Base-by-base conservation (phyloP, 2,329 filamentous ascomycete species). In the Orbilia ellipsospora region DNA sequence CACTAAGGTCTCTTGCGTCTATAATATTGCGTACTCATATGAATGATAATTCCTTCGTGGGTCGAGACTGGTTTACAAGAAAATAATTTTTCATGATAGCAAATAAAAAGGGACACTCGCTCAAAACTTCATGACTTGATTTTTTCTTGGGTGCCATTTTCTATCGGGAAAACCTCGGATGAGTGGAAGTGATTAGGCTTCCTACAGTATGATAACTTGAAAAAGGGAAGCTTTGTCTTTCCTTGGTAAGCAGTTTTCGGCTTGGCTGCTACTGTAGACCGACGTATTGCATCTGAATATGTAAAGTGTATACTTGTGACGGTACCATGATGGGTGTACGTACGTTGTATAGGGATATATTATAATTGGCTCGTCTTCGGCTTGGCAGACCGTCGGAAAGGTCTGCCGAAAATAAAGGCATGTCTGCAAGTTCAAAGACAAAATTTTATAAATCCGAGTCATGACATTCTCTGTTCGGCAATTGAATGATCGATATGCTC, bases 381-480 rank as follows among this genome's bases (percentile, higher is more conserved):
- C 28, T 62, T 70, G 44, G 20, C 66, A 63, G 51, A 40, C 66
- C 59, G 66, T 63, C 66, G 66, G 66, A 63, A 48, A 8, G n/a
- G 13, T 56, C 48, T 70, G 40, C 66, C 66, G 66, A 57, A 63
- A 68, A 36, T 23, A 52, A 18, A 52, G 5, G 31, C 6, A 6
- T 36, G 31, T 36, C 31, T 36, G 31, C 31, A 36, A 36, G 31
- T 36, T 36, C 31, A 36, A 36, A 6, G 5, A 36, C 31, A 36
- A 6, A 36, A 6, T 1, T 36, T 36, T 10, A 36, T 10, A 36
- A 36, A 36, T 10, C 8, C 31, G 31, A 36, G 31, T 36, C 31
- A 36, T 36, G 31, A 10, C 31, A 7, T 36, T 2, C 28, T 31
- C 23, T 4, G 23, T 36, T 6, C 31, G 2, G 31, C 10, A 36